These are phyloP conservation scores for Xerocomus spinulosus DNA, from an alignment of 768 basidiomycete genomes.

Conservation along the genomic window DNA sequence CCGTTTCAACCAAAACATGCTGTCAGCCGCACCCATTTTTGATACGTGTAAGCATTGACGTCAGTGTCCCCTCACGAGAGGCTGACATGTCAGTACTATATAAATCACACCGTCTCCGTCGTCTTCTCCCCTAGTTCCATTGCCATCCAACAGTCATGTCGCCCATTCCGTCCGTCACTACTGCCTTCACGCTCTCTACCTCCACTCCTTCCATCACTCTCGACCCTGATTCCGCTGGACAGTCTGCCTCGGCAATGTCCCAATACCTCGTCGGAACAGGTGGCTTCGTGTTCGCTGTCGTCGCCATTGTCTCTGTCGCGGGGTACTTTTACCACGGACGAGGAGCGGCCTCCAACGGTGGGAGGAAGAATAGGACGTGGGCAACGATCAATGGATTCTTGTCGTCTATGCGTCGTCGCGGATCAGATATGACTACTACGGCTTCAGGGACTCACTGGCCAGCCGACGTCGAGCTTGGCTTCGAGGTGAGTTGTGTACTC, in stretches of 20 bases:
- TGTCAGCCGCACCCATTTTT: too few species aligned
- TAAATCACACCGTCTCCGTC: background rate
- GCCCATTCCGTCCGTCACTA: conserved; percentile 14
- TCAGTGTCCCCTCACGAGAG: background rate
- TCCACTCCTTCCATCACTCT: conserved; percentile 1
- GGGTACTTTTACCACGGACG: conserved; percentile 16
- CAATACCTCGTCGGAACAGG: conserved; percentile 9
- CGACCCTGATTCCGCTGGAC: background rate
- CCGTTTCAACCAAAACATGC: too few species aligned
- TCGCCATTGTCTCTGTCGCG: conserved; percentile 10
- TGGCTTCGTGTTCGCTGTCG: conserved; percentile 15
- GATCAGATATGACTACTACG: background rate
- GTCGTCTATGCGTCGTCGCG: conserved; percentile 6
- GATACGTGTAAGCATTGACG: too few species aligned
- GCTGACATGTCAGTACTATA: conserved; percentile 7
- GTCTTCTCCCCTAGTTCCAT: background rate
- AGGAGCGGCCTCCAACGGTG: background rate
- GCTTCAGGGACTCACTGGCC: background rate
- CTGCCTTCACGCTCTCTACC: conserved; percentile 1
- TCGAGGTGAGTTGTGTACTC: conserved; percentile 3
- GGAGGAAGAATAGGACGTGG: conserved; percentile 3
- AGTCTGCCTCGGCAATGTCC: conserved; percentile 3
- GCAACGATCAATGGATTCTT: conserved; percentile 1
- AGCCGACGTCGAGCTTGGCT: conserved; percentile 10
- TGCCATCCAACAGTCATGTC: conserved; percentile 15